Base-by-base conservation (phyloP, 495 filamentous ascomycete genomes). In the Tuber microsphaerosporum region DNA sequence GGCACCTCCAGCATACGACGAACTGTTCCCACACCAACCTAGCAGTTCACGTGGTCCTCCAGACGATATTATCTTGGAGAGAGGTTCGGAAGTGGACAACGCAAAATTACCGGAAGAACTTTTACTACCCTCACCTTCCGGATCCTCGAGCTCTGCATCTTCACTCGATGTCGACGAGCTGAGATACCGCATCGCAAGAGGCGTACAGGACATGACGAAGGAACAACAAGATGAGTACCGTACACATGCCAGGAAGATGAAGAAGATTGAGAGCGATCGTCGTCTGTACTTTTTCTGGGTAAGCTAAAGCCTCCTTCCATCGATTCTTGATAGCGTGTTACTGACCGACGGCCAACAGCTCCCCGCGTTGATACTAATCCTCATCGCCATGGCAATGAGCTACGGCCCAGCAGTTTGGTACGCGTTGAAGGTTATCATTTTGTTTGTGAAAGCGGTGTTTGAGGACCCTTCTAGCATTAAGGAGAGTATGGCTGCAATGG, bases 251-350 rank as follows among this genome's bases (percentile, higher is more conserved):
- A 86, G 88, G 76, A 92, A 91, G 80, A 88, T 93, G 82, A 94
- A 93, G 87, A 88, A 87, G 76, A 85, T 93, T 56, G 88, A 88
- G 65, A 90, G 88, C 76, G 93, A 96, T 82, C 87, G 90, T 79
- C 93, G 93, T 82, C 86, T 96, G 65, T 94, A 91, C 84, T 91
- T 94, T 83, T 86, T 96, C 82, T 96, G 93, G 93, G 92, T 94
- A 88, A 86, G 86, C 79, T 34, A 17, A 81, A 84, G 82, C 22
- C 42, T 65, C 19, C 48, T 71, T 72, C 77, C 10, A 69, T 72
- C 48, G 76, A 14, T 14, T 43, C 72, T 22, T 31, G 44, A 6
- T 41, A 65, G 19, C 37, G 41, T 73, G 19, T 45, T 76, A 41
- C 34, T 69, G 73, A 70, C 81, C 84, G 76, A 84, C 77, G 76